Evolutionary conservation across 2,329 filamentous ascomycete species (phyloP).

Genomic region (Penicillium sp.): DNA sequence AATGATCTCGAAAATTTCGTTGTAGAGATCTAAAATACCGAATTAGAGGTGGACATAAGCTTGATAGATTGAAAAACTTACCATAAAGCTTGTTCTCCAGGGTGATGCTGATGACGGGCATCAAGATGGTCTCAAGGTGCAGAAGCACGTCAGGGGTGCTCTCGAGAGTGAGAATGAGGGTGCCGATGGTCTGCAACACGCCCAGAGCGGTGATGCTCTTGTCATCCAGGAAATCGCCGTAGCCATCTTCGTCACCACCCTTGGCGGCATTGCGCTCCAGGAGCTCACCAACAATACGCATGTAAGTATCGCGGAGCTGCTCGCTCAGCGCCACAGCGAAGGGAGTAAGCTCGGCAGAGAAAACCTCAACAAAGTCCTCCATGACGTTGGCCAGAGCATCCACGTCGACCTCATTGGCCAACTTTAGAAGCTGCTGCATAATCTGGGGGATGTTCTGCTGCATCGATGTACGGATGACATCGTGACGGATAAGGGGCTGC

Average conservation of each 20-base stretch:
- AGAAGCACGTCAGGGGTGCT: constrained; percentile 93
- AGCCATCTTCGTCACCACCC: constrained; percentile 72
- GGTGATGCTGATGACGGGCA: constrained; percentile 95
- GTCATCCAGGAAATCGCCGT: constrained; percentile 90
- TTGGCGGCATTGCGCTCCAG: constrained; percentile 78
- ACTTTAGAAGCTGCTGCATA: constrained; percentile 96
- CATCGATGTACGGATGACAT: constrained; percentile 91
- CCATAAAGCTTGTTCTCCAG: constrained; percentile 95
- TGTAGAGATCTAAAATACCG: constrained; percentile 66
- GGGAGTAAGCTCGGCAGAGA: constrained; percentile 92
- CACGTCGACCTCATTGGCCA: constrained; percentile 97
- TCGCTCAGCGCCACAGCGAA: constrained; percentile 96
- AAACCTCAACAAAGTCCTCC: constrained; percentile 99
- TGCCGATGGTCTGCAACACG: constrained; percentile 95
- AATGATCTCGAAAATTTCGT: constrained; percentile 98
- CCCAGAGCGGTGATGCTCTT: constrained; percentile 98
- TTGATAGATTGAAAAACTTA: constrained; percentile 40
- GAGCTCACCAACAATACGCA: constrained; percentile 87
- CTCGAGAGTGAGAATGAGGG: constrained; percentile 91
- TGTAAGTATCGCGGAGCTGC: constrained; percentile 91
- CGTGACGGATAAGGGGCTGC: constrained; percentile 92
- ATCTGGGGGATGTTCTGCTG: constrained; percentile 97
- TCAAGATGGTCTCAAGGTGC: constrained; percentile 91
- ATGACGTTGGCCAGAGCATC: constrained; percentile 97
- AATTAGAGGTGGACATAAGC: constrained; percentile 38